Conservation (phyloP, 1,139 yeast species). For the Lizanozyma gosingica region DNA sequence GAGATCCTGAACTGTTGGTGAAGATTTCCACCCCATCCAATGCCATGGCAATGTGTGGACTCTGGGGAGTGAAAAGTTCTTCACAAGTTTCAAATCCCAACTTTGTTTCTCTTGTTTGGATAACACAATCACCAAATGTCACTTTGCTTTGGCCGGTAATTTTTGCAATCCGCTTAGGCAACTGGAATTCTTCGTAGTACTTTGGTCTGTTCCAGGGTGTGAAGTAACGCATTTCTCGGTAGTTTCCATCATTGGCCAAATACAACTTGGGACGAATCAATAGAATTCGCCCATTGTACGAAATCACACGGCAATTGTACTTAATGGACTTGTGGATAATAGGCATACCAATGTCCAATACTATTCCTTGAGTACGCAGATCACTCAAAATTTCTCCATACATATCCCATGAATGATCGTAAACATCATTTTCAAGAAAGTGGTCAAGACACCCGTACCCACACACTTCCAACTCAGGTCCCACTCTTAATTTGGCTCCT, state of each 20-base stretch:
- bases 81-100: constrained; percentile 97
- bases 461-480: constrained; percentile 91
- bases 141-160: constrained; percentile 60
- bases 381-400: constrained; percentile 65
- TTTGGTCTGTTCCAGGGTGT: constrained; percentile 87
- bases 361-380: constrained; percentile 60
- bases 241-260: constrained; percentile 95
- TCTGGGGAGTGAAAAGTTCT: constrained; percentile 90
- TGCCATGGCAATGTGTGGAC: constrained; percentile 89
- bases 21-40: constrained; percentile 94
- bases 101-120: constrained; percentile 75
- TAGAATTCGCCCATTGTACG: constrained; percentile 69
- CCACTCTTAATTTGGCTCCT: constrained; percentile 82
- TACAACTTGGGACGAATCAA: constrained; percentile 86
- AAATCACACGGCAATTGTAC: constrained; percentile 83
- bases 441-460: constrained; percentile 97
- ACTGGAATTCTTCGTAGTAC: constrained; percentile 57
- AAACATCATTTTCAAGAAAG: constrained; percentile 82
- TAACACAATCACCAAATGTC: constrained; percentile 82
- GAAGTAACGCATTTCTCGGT: constrained; percentile 94
- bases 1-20: constrained; percentile 93
- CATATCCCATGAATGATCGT: constrained; percentile 91
- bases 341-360: constrained; percentile 93
- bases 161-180: constrained; percentile 61
- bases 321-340: constrained; percentile 77